phyloP scores from a whole-genome alignment of 768 basidiomycete species.

The Xerocomus potaroensis region DNA sequence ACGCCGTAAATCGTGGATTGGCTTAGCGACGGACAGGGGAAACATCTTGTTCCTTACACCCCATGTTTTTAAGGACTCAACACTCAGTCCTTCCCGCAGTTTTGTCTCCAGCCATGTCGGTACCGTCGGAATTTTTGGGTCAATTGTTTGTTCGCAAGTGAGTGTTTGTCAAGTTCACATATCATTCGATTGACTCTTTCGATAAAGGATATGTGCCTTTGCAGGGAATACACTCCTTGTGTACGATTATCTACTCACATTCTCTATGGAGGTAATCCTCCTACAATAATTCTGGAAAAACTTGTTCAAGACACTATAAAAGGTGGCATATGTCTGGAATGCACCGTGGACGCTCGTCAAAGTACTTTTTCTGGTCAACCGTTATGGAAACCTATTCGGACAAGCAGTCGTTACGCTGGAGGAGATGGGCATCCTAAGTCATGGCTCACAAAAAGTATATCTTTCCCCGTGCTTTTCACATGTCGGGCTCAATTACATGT shows the following conservation, averaged over 20 bases:
- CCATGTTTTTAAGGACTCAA: background rate
- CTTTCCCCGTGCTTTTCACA: background rate
- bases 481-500: background rate
- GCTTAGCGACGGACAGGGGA: background rate
- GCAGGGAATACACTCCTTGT: conserved; percentile 23
- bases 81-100: background rate
- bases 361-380: conserved; percentile 11
- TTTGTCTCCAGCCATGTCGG: conserved; percentile 5
- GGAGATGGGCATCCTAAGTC: conserved; percentile 18
- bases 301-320: background rate
- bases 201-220: conserved; percentile 7
- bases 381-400: conserved; percentile 14
- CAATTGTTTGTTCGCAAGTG: conserved; percentile 2
- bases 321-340: conserved; percentile 20
- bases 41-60: no score
- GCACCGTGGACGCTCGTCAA: conserved; percentile 13
- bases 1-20: background rate
- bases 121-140: background rate
- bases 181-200: background rate
- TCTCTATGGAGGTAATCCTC: conserved; percentile 22
- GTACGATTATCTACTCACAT: conserved; percentile 26
- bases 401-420: conserved; percentile 21
- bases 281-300: no score
- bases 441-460: conserved; percentile 8
- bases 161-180: background rate